A percentile compares a stretch with the other conserved stretches of the same genome.
phyloP scores from a whole-genome alignment of 2,329 filamentous ascomycete species.

The Paraconiothyrium sp. region DNA sequence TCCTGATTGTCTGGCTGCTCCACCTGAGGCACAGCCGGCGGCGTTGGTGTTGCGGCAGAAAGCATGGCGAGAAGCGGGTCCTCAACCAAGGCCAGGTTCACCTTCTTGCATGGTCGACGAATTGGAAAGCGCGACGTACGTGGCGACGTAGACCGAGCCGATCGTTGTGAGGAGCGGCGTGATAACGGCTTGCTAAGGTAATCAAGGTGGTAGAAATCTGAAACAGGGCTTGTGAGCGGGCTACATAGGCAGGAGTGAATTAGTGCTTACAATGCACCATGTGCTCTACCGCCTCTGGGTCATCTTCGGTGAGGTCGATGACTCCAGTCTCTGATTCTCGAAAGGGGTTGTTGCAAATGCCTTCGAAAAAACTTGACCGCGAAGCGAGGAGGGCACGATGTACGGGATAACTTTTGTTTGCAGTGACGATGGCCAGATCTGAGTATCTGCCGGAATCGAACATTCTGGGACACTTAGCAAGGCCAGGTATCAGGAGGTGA shows the following conservation, averaged over 20 bases:
- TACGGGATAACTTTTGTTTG: constrained; percentile 56
- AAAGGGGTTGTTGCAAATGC: constrained; percentile 51
- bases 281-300: constrained; percentile 52
- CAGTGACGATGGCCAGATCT: constrained; percentile 59
- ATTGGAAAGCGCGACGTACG: constrained; percentile 28
- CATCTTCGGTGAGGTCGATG: constrained; percentile 53
- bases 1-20: constrained; percentile 35
- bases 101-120: constrained; percentile 34
- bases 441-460: constrained; percentile 55
- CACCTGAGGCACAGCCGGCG: constrained; percentile 38
- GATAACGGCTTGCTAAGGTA: constrained; percentile 47
- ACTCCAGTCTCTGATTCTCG: constrained; percentile 48
- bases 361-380: constrained; percentile 58
- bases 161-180: constrained; percentile 42
- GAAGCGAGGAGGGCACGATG: constrained; percentile 61
- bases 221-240: constrained; percentile 29
- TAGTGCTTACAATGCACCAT: constrained; percentile 52
- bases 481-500: constrained; percentile 1
- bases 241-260: constrained; percentile 9
- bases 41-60: constrained; percentile 33
- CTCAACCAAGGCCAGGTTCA: constrained; percentile 46
- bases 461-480: constrained; percentile 48
- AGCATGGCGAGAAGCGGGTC: constrained; percentile 51
- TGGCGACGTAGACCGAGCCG: constrained; percentile 33
- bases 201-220: constrained; percentile 55